Percentiles rank a stretch among this genome's conserved stretches.
Evolutionary conservation across 345 rosid species (phyloP).

Genomic region (Eucalyptus viminalis): DNA sequence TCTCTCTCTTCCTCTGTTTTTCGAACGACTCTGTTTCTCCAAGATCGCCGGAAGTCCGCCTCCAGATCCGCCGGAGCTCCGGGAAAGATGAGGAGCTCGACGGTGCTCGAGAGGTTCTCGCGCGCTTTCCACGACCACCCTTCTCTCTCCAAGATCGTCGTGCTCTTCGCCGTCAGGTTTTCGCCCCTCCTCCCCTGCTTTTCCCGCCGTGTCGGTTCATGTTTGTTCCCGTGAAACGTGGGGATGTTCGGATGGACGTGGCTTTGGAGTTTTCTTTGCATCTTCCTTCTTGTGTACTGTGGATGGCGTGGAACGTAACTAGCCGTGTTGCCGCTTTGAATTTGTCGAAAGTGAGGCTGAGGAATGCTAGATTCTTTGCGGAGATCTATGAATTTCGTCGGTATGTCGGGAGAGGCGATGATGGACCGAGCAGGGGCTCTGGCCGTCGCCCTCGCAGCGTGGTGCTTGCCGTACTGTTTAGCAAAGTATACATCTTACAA

Average conservation of each 20-base stretch:
- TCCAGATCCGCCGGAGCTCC: background rate
- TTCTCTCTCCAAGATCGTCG: constrained; percentile 49
- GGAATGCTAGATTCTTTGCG: background rate
- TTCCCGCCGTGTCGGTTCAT: background rate
- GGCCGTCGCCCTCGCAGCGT: background rate
- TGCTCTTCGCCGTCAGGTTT: constrained; percentile 78
- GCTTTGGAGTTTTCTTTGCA: background rate
- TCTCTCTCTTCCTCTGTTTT: background rate
- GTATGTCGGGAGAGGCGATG: background rate
- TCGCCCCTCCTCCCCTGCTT: background rate
- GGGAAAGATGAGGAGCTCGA: constrained; percentile 44
- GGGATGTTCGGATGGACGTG: background rate
- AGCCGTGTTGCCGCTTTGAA: background rate
- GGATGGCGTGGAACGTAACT: background rate
- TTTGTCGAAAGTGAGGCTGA: background rate
- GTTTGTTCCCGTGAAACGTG: background rate
- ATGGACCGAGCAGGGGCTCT: background rate
- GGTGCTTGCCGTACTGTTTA: background rate
- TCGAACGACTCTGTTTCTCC: background rate
- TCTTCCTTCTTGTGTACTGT: background rate
- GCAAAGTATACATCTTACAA: background rate
- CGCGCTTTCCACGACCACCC: constrained; percentile 60
- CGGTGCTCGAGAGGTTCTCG: constrained; percentile 43
- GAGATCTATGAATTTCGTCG: background rate
- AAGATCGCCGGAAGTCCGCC: background rate